phyloP scores from a whole-genome alignment of 257 asterid species.

The Nicotiana otophora region DNA sequence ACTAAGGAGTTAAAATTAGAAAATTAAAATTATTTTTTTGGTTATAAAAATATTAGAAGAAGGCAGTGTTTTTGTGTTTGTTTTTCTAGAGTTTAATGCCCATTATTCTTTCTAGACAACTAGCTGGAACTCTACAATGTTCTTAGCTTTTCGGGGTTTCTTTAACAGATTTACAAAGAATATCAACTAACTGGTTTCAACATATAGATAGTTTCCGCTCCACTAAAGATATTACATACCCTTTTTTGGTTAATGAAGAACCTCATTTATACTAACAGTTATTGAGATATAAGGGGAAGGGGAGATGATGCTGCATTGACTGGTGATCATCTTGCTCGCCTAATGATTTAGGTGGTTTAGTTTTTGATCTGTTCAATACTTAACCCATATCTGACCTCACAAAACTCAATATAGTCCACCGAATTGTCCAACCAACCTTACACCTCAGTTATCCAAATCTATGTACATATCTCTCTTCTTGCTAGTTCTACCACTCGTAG shows the following conservation, averaged over 20 bases:
- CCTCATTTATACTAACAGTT: not conserved
- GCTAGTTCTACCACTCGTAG: not conserved
- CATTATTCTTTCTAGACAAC: not conserved
- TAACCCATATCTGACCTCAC: not conserved
- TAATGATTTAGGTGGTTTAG: not conserved
- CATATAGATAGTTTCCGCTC: not conserved
- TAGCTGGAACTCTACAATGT: not conserved
- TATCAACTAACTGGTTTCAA: not conserved
- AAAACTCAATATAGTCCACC: not conserved
- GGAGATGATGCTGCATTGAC: not conserved
- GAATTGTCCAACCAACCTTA: not conserved
- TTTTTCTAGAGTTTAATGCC: not conserved
- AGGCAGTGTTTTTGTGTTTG: not conserved
- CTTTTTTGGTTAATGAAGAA: not conserved
- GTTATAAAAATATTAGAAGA: not conserved
- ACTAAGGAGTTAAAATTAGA: not conserved
- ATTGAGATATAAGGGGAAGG: not conserved
- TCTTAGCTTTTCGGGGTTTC: not conserved
- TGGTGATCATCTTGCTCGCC: not conserved
- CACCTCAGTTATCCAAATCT: not conserved
- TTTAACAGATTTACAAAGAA: not conserved
- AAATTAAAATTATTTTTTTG: too few species aligned
- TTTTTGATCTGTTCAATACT: not conserved
- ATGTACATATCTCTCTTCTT: not conserved
- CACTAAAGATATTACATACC: not conserved